Evolutionary conservation across 345 rosid species (phyloP).

Genomic region (Citropsis articulata): DNA sequence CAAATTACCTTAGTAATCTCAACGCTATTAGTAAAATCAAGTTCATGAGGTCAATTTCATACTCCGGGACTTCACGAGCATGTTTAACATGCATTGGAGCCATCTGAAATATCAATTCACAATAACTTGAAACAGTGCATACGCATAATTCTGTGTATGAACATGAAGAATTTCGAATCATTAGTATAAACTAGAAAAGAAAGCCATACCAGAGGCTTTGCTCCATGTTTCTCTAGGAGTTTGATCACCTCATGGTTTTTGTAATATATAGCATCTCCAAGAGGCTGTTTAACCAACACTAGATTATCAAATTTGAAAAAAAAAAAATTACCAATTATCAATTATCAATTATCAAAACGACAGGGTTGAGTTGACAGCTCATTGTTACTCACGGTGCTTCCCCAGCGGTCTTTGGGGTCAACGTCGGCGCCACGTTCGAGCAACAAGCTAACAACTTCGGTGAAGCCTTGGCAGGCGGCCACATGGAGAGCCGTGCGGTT

Average conservation of each 20-base stretch:
- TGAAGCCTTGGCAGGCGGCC: slow-evolving; percentile 81
- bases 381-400: slow-evolving; percentile 72
- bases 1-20: slow-evolving; percentile 63
- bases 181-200: not conserved
- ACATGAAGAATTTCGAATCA: not conserved
- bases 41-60: slow-evolving; percentile 75
- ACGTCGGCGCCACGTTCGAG: slow-evolving; percentile 52
- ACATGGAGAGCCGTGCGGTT: slow-evolving; percentile 81
- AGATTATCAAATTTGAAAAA: slow-evolving; percentile 2
- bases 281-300: slow-evolving; percentile 58
- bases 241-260: slow-evolving; percentile 75
- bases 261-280: slow-evolving; percentile 88
- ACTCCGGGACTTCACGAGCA: slow-evolving; percentile 88
- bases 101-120: slow-evolving; percentile 37
- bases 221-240: slow-evolving; percentile 75
- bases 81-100: slow-evolving; percentile 93
- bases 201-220: slow-evolving; percentile 68
- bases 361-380: not conserved
- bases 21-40: slow-evolving; percentile 78
- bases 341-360: not conserved
- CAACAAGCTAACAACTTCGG: slow-evolving; percentile 59
- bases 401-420: slow-evolving; percentile 84
- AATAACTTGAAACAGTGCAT: not conserved
- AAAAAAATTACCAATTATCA: too few species aligned
- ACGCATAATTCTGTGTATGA: not conserved